Conservation (phyloP, 2,329 filamentous ascomycete species). For the Akanthomyces dipterigenus region DNA sequence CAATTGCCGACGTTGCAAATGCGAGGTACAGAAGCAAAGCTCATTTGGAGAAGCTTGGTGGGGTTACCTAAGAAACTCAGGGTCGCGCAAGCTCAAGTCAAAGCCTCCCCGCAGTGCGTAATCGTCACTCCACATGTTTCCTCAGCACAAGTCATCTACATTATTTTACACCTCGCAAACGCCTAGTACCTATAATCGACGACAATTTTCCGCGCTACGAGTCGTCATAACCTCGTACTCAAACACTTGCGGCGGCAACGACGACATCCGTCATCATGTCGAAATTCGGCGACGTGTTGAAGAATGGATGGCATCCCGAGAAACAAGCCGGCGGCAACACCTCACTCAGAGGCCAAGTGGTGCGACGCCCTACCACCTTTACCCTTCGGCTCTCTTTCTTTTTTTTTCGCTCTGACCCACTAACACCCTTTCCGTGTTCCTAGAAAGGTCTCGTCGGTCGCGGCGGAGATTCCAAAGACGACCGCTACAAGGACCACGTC, state of each 20-base stretch:
- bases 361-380: constrained; percentile 24
- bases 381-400: neutral
- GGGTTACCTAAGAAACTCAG: neutral
- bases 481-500: constrained; percentile 27
- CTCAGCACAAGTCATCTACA: neutral
- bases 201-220: neutral
- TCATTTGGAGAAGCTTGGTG: neutral
- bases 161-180: neutral
- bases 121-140: neutral
- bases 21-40: neutral
- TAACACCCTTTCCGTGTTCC: neutral
- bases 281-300: constrained; percentile 41
- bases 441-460: constrained; percentile 42
- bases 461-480: constrained; percentile 25
- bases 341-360: constrained; percentile 38
- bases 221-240: neutral
- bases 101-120: constrained; percentile 6
- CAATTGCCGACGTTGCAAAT: neutral
- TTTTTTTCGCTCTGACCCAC: neutral
- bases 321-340: too few species aligned
- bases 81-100: neutral
- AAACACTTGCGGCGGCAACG: neutral
- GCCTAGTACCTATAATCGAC: neutral
- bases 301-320: constrained; percentile 47
- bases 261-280: constrained; percentile 28